Percentiles rank a stretch among this genome's conserved stretches.
phyloP scores from a whole-genome alignment of 768 basidiomycete genomes.

The Hortiboletus campestris region DNA sequence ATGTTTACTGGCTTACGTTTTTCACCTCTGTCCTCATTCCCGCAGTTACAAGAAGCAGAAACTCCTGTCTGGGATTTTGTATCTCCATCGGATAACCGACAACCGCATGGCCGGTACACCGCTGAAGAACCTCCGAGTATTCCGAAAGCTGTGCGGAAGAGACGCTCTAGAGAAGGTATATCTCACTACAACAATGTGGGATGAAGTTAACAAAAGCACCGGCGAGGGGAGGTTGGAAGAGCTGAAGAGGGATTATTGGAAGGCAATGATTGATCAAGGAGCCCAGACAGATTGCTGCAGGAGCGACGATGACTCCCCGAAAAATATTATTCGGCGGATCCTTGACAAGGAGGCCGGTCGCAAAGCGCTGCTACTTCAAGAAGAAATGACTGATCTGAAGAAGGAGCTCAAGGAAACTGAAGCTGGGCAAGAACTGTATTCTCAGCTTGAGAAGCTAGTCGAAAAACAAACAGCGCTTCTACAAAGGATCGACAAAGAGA shows the following conservation, averaged over 20 bases:
- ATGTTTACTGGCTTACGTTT: neutral
- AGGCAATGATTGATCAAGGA: constrained; percentile 7
- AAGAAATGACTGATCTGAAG: constrained; percentile 5
- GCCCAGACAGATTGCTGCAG: constrained; percentile 7
- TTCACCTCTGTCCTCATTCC: neutral
- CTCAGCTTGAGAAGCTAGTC: constrained; percentile 7
- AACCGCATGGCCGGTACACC: constrained; percentile 36
- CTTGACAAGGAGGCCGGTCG: neutral
- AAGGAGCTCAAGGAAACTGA: constrained; percentile 9
- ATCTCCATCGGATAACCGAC: constrained; percentile 41
- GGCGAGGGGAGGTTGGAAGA: constrained; percentile 19
- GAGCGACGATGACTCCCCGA: constrained; percentile 7
- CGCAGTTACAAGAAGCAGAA: constrained; percentile 9
- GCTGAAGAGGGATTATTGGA: constrained; percentile 9
- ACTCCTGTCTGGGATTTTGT: constrained; percentile 36
- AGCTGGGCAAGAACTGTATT: constrained; percentile 6
- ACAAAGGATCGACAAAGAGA: constrained; percentile 9
- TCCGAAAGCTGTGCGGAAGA: constrained; percentile 28
- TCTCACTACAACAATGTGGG: constrained; percentile 42
- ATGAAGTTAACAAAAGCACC: constrained; percentile 19
- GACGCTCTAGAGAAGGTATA: constrained; percentile 32
- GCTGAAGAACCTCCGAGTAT: constrained; percentile 34
- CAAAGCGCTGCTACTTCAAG: neutral
- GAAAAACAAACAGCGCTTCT: constrained; percentile 9
- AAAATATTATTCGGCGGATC: constrained; percentile 7